These are phyloP conservation scores for Corrigiola litoralis DNA, from an alignment of 179 eudicot genomes.

Conservation along the genomic window DNA sequence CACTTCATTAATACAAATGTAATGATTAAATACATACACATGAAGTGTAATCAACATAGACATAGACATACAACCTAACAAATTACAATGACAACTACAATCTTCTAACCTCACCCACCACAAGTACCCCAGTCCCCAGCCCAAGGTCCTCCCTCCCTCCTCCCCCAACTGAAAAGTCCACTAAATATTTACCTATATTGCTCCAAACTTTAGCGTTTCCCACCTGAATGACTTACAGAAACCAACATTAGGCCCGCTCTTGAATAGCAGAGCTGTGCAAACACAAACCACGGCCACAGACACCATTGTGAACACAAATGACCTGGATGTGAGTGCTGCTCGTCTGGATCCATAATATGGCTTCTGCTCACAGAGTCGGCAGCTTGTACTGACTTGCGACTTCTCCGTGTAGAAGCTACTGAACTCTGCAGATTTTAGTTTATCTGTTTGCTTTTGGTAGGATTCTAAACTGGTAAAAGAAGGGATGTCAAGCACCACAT, in stretches of 20 bases:
- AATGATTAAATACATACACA: background rate
- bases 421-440: constrained; percentile 20
- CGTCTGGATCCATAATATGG: constrained; percentile 32
- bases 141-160: background rate
- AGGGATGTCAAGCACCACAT: constrained; percentile 63
- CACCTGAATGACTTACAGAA: constrained; percentile 60
- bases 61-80: background rate
- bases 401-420: constrained; percentile 48
- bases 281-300: constrained; percentile 89
- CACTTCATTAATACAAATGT: background rate
- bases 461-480: constrained; percentile 8
- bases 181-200: constrained; percentile 38
- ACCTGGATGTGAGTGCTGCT: constrained; percentile 46
- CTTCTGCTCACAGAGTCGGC: constrained; percentile 50
- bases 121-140: too few relatives aligned
- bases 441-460: constrained; percentile 26
- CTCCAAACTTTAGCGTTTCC: constrained; percentile 64
- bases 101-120: constrained; percentile 1
- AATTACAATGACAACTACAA: constrained; percentile 2
- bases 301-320: constrained; percentile 74
- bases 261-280: constrained; percentile 76
- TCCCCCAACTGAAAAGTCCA: background rate
- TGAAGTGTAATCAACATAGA: constrained; percentile 2
- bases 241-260: constrained; percentile 66
- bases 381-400: constrained; percentile 24